Evolutionary conservation across 2,329 filamentous ascomycete genomes (phyloP).

Genomic region (Trichoderma aggressivum): DNA sequence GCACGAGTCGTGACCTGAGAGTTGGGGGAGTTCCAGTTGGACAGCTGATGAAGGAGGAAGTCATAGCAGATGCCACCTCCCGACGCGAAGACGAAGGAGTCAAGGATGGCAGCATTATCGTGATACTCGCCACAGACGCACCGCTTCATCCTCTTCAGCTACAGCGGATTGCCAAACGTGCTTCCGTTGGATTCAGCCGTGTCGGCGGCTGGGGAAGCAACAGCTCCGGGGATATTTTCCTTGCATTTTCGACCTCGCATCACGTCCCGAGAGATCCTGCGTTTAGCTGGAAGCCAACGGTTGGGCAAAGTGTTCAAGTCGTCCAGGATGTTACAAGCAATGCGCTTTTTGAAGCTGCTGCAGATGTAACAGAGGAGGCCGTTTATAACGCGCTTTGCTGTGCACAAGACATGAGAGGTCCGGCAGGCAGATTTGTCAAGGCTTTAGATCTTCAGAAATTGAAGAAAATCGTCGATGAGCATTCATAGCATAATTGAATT

Average conservation of each 20-base stretch:
- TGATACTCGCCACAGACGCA: slow-evolving; percentile 58
- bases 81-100: slow-evolving; percentile 38
- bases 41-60: slow-evolving; percentile 39
- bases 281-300: slow-evolving; percentile 40
- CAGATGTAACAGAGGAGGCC: slow-evolving; percentile 62
- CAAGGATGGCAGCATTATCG: slow-evolving; percentile 59
- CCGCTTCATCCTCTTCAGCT: slow-evolving; percentile 54
- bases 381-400: slow-evolving; percentile 63
- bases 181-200: slow-evolving; percentile 53
- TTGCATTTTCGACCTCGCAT: slow-evolving; percentile 59
- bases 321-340: slow-evolving; percentile 60
- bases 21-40: slow-evolving; percentile 58
- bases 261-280: slow-evolving; percentile 32
- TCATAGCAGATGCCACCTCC: slow-evolving; percentile 35
- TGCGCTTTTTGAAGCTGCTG: slow-evolving; percentile 57
- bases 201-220: slow-evolving; percentile 58
- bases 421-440: slow-evolving; percentile 46
- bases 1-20: slow-evolving; percentile 49
- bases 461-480: slow-evolving; percentile 42
- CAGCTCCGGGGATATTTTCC: slow-evolving; percentile 58
- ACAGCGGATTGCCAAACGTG: slow-evolving; percentile 52
- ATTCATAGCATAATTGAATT: background rate
- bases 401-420: slow-evolving; percentile 57
- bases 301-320: slow-evolving; percentile 27
- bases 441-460: slow-evolving; percentile 47